A percentile compares a stretch with the other conserved stretches of the same genome.
Evolutionary conservation across 176 grass and related monocot genomes (phyloP).

Genomic region (Pontederia paniculata): DNA sequence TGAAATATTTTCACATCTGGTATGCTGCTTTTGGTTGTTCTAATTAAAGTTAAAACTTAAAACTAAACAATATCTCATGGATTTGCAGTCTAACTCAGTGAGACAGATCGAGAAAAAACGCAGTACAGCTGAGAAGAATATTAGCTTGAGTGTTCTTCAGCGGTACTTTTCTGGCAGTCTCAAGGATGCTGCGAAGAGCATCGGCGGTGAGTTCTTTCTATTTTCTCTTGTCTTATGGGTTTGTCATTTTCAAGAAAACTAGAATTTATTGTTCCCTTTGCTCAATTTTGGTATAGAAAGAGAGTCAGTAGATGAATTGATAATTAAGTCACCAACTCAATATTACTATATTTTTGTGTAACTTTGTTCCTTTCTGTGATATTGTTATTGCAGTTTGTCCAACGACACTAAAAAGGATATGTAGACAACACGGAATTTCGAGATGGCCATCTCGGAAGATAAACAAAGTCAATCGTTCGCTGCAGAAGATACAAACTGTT

Average conservation of each 20-base stretch:
- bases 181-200: slow-evolving; percentile 68
- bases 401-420: slow-evolving; percentile 60
- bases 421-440: slow-evolving; percentile 43
- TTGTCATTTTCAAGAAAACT: background rate
- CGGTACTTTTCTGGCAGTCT: slow-evolving; percentile 55
- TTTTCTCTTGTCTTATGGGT: background rate
- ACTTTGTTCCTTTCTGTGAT: no score
- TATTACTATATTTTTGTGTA: no score
- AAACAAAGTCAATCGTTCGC: slow-evolving; percentile 62
- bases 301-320: no score
- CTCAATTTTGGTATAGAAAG: no score
- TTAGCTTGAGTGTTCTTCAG: slow-evolving; percentile 41
- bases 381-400: slow-evolving; percentile 45
- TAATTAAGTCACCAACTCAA: no score
- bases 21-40: background rate
- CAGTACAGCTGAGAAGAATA: slow-evolving; percentile 30
- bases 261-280: no score
- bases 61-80: background rate
- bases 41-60: background rate
- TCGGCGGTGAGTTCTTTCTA: slow-evolving; percentile 33
- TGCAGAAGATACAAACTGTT: slow-evolving; percentile 52
- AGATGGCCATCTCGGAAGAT: slow-evolving; percentile 72
- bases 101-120: slow-evolving; percentile 22
- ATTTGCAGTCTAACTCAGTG: slow-evolving; percentile 23
- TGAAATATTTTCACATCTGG: no score